Percentiles rank a stretch among this genome's conserved stretches.
phyloP scores from a whole-genome alignment of 345 rosid genomes.

The Aurinia saxatilis region DNA sequence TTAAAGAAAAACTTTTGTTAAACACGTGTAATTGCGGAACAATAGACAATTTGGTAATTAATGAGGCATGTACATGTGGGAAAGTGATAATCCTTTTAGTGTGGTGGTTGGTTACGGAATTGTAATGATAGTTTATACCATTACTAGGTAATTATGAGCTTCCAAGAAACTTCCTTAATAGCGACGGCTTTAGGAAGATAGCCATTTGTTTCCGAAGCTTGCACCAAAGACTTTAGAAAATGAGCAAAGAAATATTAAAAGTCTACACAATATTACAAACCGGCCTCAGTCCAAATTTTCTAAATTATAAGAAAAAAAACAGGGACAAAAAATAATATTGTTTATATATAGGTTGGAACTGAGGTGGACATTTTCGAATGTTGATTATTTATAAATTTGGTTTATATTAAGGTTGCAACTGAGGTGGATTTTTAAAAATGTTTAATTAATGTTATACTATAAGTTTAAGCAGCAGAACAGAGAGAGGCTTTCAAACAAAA shows the following conservation, averaged over 20 bases:
- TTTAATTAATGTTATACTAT: too few species aligned
- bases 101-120: background rate
- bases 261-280: background rate
- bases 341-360: background rate
- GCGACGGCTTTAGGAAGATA: background rate
- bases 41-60: background rate
- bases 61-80: background rate
- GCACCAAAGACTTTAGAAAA: background rate
- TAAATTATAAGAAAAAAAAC: too few species aligned
- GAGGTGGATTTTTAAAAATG: too few species aligned
- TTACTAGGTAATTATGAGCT: background rate
- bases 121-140: background rate
- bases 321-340: too few species aligned
- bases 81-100: background rate
- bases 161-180: constrained; percentile 20
- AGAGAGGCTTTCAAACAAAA: background rate
- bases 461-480: background rate
- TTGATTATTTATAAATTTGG: too few species aligned
- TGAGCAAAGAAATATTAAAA: background rate
- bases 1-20: too few species aligned
- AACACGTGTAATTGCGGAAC: too few species aligned
- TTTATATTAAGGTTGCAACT: too few species aligned
- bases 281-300: background rate
- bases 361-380: background rate
- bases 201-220: background rate